These are phyloP conservation scores for Alternaria alternata DNA, from an alignment of 2,329 filamentous ascomycete species.

Conservation along the genomic window DNA sequence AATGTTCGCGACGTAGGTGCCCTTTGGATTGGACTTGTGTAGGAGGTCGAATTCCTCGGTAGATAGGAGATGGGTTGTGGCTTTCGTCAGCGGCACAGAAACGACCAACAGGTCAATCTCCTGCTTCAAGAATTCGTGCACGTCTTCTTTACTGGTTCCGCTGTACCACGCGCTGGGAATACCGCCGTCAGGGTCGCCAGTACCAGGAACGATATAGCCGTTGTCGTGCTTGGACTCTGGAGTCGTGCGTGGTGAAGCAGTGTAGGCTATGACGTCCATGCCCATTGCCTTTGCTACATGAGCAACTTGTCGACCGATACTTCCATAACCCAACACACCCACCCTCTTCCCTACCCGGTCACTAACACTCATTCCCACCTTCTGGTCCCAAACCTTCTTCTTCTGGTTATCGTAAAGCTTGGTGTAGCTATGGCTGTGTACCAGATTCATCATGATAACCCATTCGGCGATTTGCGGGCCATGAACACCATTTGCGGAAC, in stretches of 20 bases:
- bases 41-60: constrained; percentile 64
- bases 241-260: constrained; percentile 72
- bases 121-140: constrained; percentile 63
- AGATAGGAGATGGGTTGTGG: constrained; percentile 65
- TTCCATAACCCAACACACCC: constrained; percentile 69
- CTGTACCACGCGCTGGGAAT: constrained; percentile 66
- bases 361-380: constrained; percentile 49
- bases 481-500: constrained; percentile 65
- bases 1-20: constrained; percentile 75
- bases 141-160: constrained; percentile 59
- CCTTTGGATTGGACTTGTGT: constrained; percentile 50
- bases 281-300: constrained; percentile 70
- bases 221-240: constrained; percentile 69
- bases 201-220: constrained; percentile 73
- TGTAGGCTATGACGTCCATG: constrained; percentile 78
- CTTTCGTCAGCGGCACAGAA: constrained; percentile 63
- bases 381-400: constrained; percentile 60
- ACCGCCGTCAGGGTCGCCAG: constrained; percentile 66
- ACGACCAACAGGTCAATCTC: constrained; percentile 67
- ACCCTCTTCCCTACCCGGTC: constrained; percentile 67
- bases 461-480: constrained; percentile 73
- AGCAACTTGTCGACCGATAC: constrained; percentile 68
- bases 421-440: constrained; percentile 64
- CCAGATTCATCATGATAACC: constrained; percentile 69
- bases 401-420: constrained; percentile 66